A percentile compares a stretch with the other conserved stretches of the same genome.
phyloP scores from a whole-genome alignment of 1,284 basidiomycete genomes.

The Trichosporon coremiiforme region DNA sequence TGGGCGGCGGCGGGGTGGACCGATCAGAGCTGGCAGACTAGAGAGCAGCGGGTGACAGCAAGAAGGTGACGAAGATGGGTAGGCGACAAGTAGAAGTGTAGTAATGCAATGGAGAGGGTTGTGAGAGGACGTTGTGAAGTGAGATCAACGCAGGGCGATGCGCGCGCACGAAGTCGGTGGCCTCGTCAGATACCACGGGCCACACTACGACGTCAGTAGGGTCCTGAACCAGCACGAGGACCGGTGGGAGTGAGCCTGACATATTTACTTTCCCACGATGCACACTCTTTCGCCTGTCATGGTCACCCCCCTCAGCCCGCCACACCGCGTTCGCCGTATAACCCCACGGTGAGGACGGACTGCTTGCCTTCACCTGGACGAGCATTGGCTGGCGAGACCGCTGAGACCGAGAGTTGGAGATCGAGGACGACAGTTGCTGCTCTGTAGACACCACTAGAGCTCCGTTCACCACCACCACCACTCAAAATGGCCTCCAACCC shows the following conservation, averaged over 20 bases:
- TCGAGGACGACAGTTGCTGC: conserved; percentile 23
- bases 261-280: background rate
- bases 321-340: conserved; percentile 26
- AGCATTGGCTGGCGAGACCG: conserved; percentile 29
- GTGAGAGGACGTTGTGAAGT: background rate
- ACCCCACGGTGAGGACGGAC: conserved; percentile 17
- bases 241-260: conserved; percentile 2
- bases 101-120: background rate
- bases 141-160: background rate
- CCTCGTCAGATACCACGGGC: conserved; percentile 19
- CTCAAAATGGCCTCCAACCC: conserved; percentile 40
- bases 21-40: background rate
- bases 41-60: background rate
- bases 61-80: background rate
- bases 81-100: background rate
- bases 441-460: conserved; percentile 20
- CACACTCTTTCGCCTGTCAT: background rate
- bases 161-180: background rate
- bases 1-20: conserved; percentile 20
- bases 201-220: conserved; percentile 23
- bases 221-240: conserved; percentile 14
- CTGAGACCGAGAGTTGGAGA: conserved; percentile 7
- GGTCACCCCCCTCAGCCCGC: background rate
- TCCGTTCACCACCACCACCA: conserved; percentile 8
- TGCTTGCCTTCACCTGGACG: conserved; percentile 25